Percentiles rank a stretch among this genome's conserved stretches.
Evolutionary conservation across 2,329 filamentous ascomycete species (phyloP).

Genomic region (Aspergillus aculeatus): DNA sequence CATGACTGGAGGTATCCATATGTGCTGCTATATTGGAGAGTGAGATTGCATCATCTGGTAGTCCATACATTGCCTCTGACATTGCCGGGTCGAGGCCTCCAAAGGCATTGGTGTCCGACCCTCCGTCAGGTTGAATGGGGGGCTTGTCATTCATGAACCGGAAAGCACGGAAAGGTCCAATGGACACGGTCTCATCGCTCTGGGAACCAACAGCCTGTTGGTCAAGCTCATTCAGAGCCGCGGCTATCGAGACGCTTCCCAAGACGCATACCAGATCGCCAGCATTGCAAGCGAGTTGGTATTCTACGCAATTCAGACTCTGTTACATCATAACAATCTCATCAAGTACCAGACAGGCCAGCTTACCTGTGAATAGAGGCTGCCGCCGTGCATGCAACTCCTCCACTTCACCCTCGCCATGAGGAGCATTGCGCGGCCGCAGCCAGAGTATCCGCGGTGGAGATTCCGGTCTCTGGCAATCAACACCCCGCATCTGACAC

Average conservation of each 20-base stretch:
- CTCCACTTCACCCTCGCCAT: not conserved
- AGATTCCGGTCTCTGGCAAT: not conserved
- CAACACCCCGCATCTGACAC: constrained; percentile 1
- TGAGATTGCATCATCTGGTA: too few species aligned
- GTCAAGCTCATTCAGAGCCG: constrained; percentile 1
- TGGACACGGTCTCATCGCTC: not conserved
- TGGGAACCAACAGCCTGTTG: not conserved
- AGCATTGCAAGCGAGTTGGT: constrained; percentile 1
- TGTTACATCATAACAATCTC: not conserved
- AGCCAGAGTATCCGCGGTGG: constrained; percentile 10
- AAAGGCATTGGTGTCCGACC: too few species aligned
- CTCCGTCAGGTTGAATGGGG: too few species aligned
- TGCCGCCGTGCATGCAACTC: constrained; percentile 5
- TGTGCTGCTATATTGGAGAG: too few species aligned
- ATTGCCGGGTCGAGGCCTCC: too few species aligned
- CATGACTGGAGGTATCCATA: too few species aligned
- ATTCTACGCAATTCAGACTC: not conserved
- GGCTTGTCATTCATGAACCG: not conserved
- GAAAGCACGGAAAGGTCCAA: constrained; percentile 2
- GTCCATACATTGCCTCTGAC: too few species aligned
- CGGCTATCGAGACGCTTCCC: not conserved
- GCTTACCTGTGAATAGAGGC: not conserved
- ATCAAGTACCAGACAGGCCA: too few species aligned
- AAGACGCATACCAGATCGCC: not conserved
- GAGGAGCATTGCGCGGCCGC: not conserved